Base-by-base conservation (phyloP, 1,284 basidiomycete genomes). In the Retiboletus flavoniger region DNA sequence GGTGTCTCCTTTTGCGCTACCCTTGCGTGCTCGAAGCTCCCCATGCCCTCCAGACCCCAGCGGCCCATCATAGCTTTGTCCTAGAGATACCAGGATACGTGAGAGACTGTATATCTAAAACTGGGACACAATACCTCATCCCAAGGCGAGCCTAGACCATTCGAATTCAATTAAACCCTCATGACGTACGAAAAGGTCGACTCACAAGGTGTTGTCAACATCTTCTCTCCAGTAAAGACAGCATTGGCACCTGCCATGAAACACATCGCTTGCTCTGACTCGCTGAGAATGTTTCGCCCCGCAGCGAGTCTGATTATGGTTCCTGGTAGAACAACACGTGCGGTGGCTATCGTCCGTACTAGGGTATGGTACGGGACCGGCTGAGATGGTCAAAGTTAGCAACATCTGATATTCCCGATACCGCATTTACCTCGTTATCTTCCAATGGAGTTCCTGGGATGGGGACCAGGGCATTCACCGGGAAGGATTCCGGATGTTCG, bases 181-280 rank as follows among this genome's bases (percentile, higher is more conserved):
- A 47, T 49, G 31, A 38, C 40, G 35, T 41, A 45, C 56, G 54
- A 21, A 58, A 28, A 39, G 58, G 58, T 47, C 29, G 44, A 79
- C 89, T 73, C 63, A 89, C 89, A 95, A 44, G 96, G 95, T 13
- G 96, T 98, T 7, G 96, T 99, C 60, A 99, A 73, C 96, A 98
- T 98, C 66, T 89, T 81, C 69, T 98, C 94, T 40, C 96, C 96
- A 17, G 96, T 99, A 71, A 99, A 99, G 60, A 98, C 90, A 38
- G 96, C 96, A 68, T 99, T 99, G 45, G 96, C 96, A 46, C 96
- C 96, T 6, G 96, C 95, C 87, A 98, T 90, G 76, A 98, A 99
- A 66, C 93, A 94, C 91, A 99, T 95, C 13, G 89, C 93, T 64
- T 98, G 96, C 72, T 98, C 92, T 7, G 91, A 82, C 75, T 99